phyloP scores from a whole-genome alignment of 2,329 filamentous ascomycete species.

The Rhynchosporium secalis region DNA sequence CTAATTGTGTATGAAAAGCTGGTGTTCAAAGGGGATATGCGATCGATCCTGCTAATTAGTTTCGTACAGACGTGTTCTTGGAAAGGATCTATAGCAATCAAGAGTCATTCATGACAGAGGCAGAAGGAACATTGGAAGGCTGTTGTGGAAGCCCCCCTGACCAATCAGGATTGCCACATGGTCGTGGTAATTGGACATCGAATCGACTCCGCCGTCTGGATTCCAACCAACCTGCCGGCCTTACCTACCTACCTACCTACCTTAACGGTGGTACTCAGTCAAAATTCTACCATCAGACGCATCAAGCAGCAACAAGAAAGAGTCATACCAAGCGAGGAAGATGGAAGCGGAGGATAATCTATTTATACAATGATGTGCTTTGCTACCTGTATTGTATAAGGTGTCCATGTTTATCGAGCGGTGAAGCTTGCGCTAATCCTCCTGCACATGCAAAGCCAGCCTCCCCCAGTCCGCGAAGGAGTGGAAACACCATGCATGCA shows the following conservation, averaged over 20 bases:
- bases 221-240: background rate
- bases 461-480: constrained; percentile 1
- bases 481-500: background rate
- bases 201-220: background rate
- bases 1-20: background rate
- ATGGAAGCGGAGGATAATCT: background rate
- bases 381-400: background rate
- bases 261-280: background rate
- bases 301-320: background rate
- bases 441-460: background rate
- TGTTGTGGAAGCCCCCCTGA: background rate
- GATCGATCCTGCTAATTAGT: background rate
- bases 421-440: constrained; percentile 6
- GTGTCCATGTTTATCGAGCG: background rate
- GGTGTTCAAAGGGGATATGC: background rate
- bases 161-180: constrained; percentile 10
- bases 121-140: background rate
- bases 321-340: background rate
- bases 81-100: background rate
- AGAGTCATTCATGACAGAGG: constrained; percentile 1
- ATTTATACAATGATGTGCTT: background rate
- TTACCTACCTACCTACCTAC: background rate
- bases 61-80: background rate
- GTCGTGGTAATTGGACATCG: background rate
- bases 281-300: background rate